Base-by-base conservation (phyloP, 805 yeast species). In the Metschnikowia vanudenii region DNA sequence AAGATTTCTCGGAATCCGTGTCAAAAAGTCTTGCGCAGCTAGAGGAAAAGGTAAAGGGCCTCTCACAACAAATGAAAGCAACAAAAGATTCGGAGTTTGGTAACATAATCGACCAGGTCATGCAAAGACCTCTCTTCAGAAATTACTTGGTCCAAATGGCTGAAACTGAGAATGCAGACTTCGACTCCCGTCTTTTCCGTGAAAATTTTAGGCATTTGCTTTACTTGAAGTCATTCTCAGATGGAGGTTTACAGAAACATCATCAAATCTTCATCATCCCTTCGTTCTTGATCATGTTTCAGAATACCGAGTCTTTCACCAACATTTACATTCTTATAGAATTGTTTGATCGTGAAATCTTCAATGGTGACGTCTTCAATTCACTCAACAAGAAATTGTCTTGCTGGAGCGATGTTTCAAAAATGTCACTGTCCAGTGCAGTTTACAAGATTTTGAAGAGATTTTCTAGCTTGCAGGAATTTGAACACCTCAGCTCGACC, bases 241-340 rank as follows among this genome's bases (percentile, higher is more conserved):
- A 65, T 18, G 62, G 59, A 39, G 73, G 74, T 2, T 58, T 73
- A 32, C 59, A 57, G 31, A 68, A 64, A 43, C 73, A 68, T 45
- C 76, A 73, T 46, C 74, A 69, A 46, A 54, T 56, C 2, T 69
- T 73, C 39, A 55, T 71, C 41, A 68, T 73, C 11, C 77, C 77
- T 8, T 40, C 64, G 10, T 55, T 68, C 12, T 55, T 72, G 31
- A 43, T 68, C 5, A 36, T 67, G 19, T 70, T 70, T 47, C 64
- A 61, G 17, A 43, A 45, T 19, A 43, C 47, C 13, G 57, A 60
- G 28, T 33, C 66, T 1, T 36, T 67, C 8, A 36, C 51, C 10
- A 64, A 65, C 20, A 58, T 68, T 14, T 71, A 54, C 46, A 37
- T 59, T 17, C 50, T 73, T 45, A 45, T 67, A 2, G 74, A 69